Evolutionary conservation across 192 early-diverging fungal genomes (phyloP).

Genomic region (Umbelopsis ramanniana): DNA sequence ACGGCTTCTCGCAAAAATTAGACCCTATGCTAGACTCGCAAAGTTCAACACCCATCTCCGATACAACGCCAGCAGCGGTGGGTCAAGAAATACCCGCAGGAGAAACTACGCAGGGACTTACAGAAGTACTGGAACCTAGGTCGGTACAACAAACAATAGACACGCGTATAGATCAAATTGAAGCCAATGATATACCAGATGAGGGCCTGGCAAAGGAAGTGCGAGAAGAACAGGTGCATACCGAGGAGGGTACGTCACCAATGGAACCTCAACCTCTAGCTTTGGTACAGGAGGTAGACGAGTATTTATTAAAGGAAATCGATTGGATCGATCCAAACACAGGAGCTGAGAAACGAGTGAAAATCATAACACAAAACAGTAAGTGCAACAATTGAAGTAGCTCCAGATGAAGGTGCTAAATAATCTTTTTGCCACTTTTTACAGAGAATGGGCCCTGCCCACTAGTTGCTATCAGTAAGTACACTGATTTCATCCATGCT

Average conservation of each 20-base stretch:
- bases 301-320: slow-evolving; percentile 79
- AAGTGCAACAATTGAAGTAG: not conserved
- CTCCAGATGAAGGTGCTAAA: not conserved
- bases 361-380: slow-evolving; percentile 89
- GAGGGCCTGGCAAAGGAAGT: not conserved
- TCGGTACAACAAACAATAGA: too few relatives aligned
- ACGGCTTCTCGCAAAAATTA: not conserved
- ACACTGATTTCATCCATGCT: too few relatives aligned
- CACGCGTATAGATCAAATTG: too few relatives aligned
- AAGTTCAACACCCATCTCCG: not conserved
- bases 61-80: not conserved
- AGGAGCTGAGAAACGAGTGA: slow-evolving; percentile 51
- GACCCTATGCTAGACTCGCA: not conserved
- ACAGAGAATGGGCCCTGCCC: slow-evolving; percentile 92
- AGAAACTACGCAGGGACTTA: too few relatives aligned
- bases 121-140: too few relatives aligned
- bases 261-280: too few relatives aligned
- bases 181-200: too few relatives aligned
- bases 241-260: too few relatives aligned
- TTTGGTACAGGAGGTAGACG: not conserved
- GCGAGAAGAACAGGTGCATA: not conserved
- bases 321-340: slow-evolving; percentile 62
- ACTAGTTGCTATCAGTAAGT: slow-evolving; percentile 71
- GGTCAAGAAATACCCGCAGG: too few relatives aligned
- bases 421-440: not conserved